Evolutionary conservation across 306 rosid genomes (phyloP), one percentile per base, ranked within the genome.

Genomic region (Argentina anserina): DNA sequence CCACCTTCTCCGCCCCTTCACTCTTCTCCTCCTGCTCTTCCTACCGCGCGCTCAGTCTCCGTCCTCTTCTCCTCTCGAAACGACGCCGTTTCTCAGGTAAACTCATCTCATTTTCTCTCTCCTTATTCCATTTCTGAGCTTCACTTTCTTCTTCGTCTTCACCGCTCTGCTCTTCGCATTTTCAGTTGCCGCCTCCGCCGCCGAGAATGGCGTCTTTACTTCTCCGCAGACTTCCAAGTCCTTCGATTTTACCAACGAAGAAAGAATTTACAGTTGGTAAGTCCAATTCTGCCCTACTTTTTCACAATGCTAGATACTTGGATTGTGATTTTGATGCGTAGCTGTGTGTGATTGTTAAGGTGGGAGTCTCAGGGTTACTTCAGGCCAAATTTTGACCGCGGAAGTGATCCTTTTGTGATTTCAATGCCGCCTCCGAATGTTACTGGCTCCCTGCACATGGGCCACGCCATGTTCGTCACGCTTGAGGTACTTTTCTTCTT

Each of bases 341-440:
- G 46, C 12, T 15, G 21, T 49, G 31, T 20, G 73, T 78, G 75
- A 76, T 69, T 84, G 73, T 71, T 81, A 3, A 93, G 98, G 98
- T 93, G 98, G 98, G 98, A 93, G 80, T 89, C 98, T 78, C 97
- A 90, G 81, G 98, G 98, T 58, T 85, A 87, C 81, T 90, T 93
- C 79, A 86, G 71, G 84, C 98, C 98, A 53, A 84, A 80, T 76
- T 74, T 83, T 68, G 96, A 89, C 37, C 86, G 75, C 28, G 96
- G 93, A 79, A 82, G 80, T 40, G 90, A 86, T 78, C 90, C 98
- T 40, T 93, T 90, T 80, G 98, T 93, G 71, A 85, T 90, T 78
- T 79, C 96, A 46, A 93, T 93, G 98, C 98, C 98, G 3, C 98
- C 98, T 78, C 97, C 98, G 41, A 93, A 93, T 86, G 98, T 93